Evolutionary conservation across 2,329 filamentous ascomycete species (phyloP).

Genomic region (Sordariomycetes sp.): DNA sequence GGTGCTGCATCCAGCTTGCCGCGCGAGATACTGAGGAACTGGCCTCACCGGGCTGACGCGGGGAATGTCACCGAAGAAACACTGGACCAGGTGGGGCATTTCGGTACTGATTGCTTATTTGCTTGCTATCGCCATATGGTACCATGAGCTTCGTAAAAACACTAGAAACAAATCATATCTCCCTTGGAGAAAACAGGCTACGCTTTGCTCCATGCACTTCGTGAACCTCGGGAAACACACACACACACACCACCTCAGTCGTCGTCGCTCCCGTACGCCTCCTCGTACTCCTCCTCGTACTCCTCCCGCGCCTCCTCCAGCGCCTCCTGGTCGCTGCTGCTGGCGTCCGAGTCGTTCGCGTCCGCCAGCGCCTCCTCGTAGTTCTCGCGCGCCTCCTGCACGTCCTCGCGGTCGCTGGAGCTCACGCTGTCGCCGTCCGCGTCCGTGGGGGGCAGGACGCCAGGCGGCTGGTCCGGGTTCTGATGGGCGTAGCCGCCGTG

Average conservation of each 20-base stretch:
- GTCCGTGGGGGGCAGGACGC: constrained; percentile 24
- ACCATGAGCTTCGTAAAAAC: neutral
- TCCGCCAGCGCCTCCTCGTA: constrained; percentile 30
- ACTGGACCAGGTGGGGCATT: too few species aligned
- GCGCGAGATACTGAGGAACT: too few species aligned
- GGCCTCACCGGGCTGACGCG: too few species aligned
- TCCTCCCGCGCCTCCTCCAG: constrained; percentile 40
- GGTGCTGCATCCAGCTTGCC: too few species aligned
- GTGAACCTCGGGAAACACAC: neutral
- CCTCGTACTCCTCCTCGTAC: constrained; percentile 38
- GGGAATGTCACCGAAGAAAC: too few species aligned
- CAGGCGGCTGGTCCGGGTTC: constrained; percentile 16
- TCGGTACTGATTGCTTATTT: too few species aligned
- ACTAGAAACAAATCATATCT: too few species aligned
- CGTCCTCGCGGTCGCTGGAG: constrained; percentile 29
- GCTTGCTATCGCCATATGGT: neutral
- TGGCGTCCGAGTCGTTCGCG: constrained; percentile 29
- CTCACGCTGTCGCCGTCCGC: constrained; percentile 29
- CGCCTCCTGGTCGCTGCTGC: constrained; percentile 40
- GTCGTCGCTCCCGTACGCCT: constrained; percentile 21
- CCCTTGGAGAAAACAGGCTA: too few species aligned
- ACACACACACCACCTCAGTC: neutral
- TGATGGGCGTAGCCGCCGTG: constrained; percentile 7
- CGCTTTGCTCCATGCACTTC: neutral
- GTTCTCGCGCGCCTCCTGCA: constrained; percentile 28